Evolutionary conservation across 495 filamentous ascomycete genomes (phyloP).

Genomic region (Aspergillus steynii): DNA sequence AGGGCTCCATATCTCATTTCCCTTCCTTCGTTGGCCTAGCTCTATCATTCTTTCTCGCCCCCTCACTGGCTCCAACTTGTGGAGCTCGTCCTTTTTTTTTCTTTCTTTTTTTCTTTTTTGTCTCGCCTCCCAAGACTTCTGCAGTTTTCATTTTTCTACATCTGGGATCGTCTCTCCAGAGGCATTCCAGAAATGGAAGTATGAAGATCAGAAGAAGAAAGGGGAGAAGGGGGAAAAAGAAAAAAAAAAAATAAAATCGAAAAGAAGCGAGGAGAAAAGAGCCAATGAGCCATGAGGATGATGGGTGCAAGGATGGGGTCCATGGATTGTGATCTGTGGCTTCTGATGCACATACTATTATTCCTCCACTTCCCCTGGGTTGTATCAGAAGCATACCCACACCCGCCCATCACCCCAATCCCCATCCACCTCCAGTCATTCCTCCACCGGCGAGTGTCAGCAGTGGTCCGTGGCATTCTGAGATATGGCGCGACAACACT

Average conservation of each 20-base stretch:
- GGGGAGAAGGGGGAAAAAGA: not conserved
- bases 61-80: constrained; percentile 5
- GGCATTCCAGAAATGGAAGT: constrained; percentile 5
- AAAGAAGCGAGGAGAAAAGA: not conserved
- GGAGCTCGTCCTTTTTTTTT: not conserved
- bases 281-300: constrained; percentile 1
- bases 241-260: constrained; percentile 5
- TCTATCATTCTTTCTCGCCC: constrained; percentile 1
- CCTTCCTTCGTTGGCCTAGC: constrained; percentile 2
- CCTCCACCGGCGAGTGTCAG: no score
- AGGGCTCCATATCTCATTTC: constrained; percentile 2
- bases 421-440: constrained; percentile 9
- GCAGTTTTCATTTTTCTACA: not conserved
- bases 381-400: constrained; percentile 17
- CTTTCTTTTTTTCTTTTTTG: not conserved
- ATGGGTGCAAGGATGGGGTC: not conserved
- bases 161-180: constrained; percentile 3
- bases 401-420: constrained; percentile 4
- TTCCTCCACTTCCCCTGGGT: constrained; percentile 14
- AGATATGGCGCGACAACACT: not conserved
- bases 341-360: constrained; percentile 10
- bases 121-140: not conserved
- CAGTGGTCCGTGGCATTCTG: no score
- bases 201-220: constrained; percentile 1
- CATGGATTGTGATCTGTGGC: constrained; percentile 17